Base-by-base conservation (phyloP, 176 grass and related monocot species). In the Poa pratensis region DNA sequence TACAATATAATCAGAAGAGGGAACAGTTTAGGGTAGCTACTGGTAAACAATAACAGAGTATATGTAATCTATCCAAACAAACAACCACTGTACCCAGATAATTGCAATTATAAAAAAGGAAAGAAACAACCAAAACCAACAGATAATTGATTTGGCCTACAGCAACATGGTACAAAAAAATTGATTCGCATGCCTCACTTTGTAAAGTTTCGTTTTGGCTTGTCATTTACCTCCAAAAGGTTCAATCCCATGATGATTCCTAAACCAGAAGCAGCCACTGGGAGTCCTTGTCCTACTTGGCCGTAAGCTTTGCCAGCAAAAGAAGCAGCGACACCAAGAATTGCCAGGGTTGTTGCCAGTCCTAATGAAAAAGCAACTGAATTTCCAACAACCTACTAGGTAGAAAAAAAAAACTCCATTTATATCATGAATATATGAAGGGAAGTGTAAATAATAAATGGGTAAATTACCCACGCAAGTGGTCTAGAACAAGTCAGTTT, bases 221-320 rank as follows among this genome's bases (percentile, higher is more conserved):
- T 5, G 46, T 75, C 27, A 78, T 82, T 90, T 93, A 98, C 96
- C 93, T 98, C 85, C 20, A 98, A 69, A 87, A 98, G 96, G 79
- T 92, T 98, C 81, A 95, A 53, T 80, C 96, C 96, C 96, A 98
- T 98, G 83, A 95, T n/a, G 57, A 95, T 85, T 67, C 91, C 96
- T 55, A 98, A 89, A 24, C 82, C 87, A 14, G 93, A 98, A 88
- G 96, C 96, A 81, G 83, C 96, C 77, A 98, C 78, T 13, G 93
- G 96, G 78, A 98, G 91, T 66, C 95, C 95, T 94, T 98, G 95
- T 26, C 96, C 96, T 35, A 98, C 84, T 73, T 98, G 96, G 59
- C 93, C 96, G 73, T 98, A 95, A 78, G 96, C 96, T 67, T 98
- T 98, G 84, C 96, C 93, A 74, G 96, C 96, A 90, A 98, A 98